A percentile compares a stretch with the other conserved stretches of the same genome.
Conservation (phyloP, 208 protist species). For the Tritrichomonas foetus region DNA sequence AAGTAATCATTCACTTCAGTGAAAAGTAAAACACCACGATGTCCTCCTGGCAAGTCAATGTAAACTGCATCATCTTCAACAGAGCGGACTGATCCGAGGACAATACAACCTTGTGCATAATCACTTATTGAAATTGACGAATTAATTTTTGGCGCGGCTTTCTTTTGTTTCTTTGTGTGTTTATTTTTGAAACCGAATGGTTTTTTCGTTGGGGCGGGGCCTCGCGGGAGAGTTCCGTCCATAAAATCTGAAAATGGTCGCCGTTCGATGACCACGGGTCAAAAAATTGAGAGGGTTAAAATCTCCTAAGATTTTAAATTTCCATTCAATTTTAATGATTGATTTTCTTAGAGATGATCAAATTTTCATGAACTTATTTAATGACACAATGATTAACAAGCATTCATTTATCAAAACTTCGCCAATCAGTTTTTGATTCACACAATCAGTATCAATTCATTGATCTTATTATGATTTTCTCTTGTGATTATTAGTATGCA, state of each 20-base stretch:
- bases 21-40: not conserved
- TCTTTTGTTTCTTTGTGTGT: not conserved
- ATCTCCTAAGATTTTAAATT: too few species aligned
- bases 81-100: not conserved
- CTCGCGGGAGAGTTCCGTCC: not conserved
- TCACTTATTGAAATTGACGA: not conserved
- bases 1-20: slow-evolving; percentile 28
- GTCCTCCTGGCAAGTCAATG: not conserved
- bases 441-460: too few species aligned
- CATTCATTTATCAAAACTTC: too few species aligned
- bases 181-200: not conserved
- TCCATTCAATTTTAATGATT: too few species aligned
- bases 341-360: too few species aligned
- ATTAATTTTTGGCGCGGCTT: not conserved
- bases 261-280: not conserved
- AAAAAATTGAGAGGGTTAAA: too few species aligned
- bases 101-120: slow-evolving; percentile 6
- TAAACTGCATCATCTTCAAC: slow-evolving; percentile 10
- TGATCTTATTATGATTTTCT: too few species aligned
- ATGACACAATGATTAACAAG: too few species aligned
- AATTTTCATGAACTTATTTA: too few species aligned
- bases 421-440: too few species aligned
- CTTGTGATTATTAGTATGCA: too few species aligned
- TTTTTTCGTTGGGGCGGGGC: not conserved
- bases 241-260: not conserved